A percentile compares a stretch with the other conserved stretches of the same genome.
phyloP scores from a whole-genome alignment of 176 grass and related monocot species.

The Lolium perenne region DNA sequence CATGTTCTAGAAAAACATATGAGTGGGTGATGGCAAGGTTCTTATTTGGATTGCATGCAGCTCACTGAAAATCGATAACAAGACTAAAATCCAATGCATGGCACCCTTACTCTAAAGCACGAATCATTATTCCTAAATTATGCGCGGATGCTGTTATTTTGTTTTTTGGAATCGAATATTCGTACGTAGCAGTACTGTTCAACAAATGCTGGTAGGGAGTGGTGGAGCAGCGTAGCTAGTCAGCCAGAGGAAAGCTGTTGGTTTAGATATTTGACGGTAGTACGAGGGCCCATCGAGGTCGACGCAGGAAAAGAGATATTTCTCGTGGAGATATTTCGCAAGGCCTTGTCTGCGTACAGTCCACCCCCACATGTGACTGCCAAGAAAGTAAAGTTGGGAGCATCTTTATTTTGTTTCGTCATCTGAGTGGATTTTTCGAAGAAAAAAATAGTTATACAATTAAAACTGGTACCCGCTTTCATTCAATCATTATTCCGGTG shows the following conservation, averaged over 20 bases:
- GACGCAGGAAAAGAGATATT: constrained; percentile 11
- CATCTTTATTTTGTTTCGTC: too few species aligned
- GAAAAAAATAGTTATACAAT: too few species aligned
- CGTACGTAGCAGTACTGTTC: neutral
- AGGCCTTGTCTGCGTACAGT: neutral
- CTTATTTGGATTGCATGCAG: neutral
- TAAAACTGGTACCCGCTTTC: too few species aligned
- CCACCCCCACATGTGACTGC: neutral
- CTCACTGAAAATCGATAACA: neutral
- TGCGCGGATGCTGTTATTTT: neutral
- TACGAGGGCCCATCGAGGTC: neutral
- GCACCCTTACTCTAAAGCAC: neutral
- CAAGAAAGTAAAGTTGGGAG: neutral
- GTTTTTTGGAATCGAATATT: neutral
- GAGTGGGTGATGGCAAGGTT: too few species aligned
- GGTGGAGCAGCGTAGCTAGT: neutral
- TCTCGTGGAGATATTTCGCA: constrained; percentile 1
- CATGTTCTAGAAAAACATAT: too few species aligned
- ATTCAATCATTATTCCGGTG: too few species aligned
- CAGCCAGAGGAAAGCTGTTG: neutral
- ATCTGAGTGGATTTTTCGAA: too few species aligned
- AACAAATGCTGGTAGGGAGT: neutral
- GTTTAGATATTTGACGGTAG: neutral
- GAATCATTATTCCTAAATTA: neutral
- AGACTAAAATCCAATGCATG: neutral